phyloP scores from a whole-genome alignment of 495 filamentous ascomycete genomes.

The Cladorrhinum samala region DNA sequence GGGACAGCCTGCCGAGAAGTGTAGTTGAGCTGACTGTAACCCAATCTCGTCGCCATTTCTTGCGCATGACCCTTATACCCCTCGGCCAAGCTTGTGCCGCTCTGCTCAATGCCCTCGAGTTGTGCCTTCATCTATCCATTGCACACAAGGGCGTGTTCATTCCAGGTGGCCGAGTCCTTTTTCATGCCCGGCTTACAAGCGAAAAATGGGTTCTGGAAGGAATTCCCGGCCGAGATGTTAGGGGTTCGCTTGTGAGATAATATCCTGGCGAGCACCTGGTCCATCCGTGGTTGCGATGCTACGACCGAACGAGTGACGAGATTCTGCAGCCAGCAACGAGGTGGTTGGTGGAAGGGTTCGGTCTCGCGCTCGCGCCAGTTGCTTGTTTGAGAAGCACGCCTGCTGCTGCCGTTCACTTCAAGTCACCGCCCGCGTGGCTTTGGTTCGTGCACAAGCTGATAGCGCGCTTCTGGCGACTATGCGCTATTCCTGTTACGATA shows the following conservation, averaged over 20 bases:
- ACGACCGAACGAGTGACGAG: background rate
- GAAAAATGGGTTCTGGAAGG: background rate
- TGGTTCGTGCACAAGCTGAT: background rate
- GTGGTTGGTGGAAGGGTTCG: background rate
- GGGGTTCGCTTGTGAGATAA: slow-evolving; percentile 3
- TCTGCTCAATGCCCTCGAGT: slow-evolving; percentile 5
- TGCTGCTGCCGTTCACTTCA: too few species aligned
- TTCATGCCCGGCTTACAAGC: background rate
- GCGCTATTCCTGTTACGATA: background rate
- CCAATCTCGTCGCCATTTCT: background rate
- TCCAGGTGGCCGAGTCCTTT: background rate
- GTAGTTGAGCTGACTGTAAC: slow-evolving; percentile 1
- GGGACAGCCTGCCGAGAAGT: too few species aligned
- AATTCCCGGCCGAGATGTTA: background rate
- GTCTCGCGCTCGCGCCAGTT: background rate
- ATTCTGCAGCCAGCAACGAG: background rate
- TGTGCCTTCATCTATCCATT: slow-evolving; percentile 6
- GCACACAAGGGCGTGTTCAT: background rate
- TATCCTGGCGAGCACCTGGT: background rate
- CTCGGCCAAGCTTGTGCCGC: slow-evolving; percentile 11
- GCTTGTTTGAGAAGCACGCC: background rate
- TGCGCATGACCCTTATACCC: slow-evolving; percentile 4
- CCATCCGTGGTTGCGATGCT: background rate
- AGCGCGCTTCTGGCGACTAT: background rate
- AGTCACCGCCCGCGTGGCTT: background rate